Evolutionary conservation across 73 alveolate genomes (phyloP).

Genomic region (Symbiodinium pilosum): DNA sequence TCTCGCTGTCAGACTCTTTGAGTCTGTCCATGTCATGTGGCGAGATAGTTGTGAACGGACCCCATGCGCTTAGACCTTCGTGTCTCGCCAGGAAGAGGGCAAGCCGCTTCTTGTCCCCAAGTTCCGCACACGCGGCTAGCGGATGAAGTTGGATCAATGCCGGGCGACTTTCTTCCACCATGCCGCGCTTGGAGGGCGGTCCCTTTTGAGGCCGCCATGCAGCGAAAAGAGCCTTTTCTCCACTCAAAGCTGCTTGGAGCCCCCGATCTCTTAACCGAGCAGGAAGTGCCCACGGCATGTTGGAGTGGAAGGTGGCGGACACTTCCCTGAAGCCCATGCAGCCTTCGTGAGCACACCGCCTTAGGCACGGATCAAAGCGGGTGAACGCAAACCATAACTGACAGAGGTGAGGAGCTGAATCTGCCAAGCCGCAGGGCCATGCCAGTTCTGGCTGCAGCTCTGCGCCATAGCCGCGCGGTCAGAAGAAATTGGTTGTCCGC

Average conservation of each 20-base stretch:
- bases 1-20: neutral
- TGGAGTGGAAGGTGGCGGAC: slow-evolving; percentile 34
- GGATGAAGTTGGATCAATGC: slow-evolving; percentile 20
- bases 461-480: too few species aligned
- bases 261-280: slow-evolving; percentile 17
- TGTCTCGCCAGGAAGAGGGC: slow-evolving; percentile 14
- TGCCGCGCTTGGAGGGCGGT: slow-evolving; percentile 50
- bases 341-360: neutral
- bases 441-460: too few species aligned
- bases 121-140: neutral
- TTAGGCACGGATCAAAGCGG: neutral
- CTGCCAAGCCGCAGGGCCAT: too few species aligned
- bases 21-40: neutral
- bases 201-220: slow-evolving; percentile 45
- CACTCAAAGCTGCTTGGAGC: neutral
- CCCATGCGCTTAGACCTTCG: neutral
- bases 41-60: slow-evolving; percentile 8
- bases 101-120: slow-evolving; percentile 45
- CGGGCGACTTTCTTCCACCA: slow-evolving; percentile 4
- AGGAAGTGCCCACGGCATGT: slow-evolving; percentile 49
- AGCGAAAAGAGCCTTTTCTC: slow-evolving; percentile 22
- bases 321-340: slow-evolving; percentile 1
- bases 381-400: too few species aligned
- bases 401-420: too few species aligned
- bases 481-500: too few species aligned